Evolutionary conservation across 495 filamentous ascomycete genomes (phyloP).

Genomic region (Aeminium ludgeri): DNA sequence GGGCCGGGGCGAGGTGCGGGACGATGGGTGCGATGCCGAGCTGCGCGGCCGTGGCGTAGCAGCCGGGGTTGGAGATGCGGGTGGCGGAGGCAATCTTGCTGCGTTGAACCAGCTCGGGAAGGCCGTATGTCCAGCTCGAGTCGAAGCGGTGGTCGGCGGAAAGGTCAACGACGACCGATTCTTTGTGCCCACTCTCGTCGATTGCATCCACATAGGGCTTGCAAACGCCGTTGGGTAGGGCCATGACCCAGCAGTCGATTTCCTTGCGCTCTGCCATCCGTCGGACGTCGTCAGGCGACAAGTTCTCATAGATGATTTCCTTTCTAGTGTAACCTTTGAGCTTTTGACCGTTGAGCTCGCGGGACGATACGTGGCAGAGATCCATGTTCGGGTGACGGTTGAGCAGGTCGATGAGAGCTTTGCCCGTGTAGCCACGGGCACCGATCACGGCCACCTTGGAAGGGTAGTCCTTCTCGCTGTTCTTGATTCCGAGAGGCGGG

Average conservation of each 20-base stretch:
- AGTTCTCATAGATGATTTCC: slow-evolving; percentile 86
- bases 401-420: slow-evolving; percentile 77
- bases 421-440: slow-evolving; percentile 88
- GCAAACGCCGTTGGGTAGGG: slow-evolving; percentile 91
- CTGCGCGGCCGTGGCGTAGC: slow-evolving; percentile 94
- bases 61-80: slow-evolving; percentile 86
- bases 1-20: slow-evolving; percentile 41
- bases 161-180: slow-evolving; percentile 78
- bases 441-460: slow-evolving; percentile 84
- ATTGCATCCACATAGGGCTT: slow-evolving; percentile 91
- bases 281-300: slow-evolving; percentile 75
- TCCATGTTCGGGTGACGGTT: slow-evolving; percentile 91
- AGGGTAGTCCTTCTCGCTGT: slow-evolving; percentile 65
- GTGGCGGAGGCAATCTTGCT: slow-evolving; percentile 64
- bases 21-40: slow-evolving; percentile 75
- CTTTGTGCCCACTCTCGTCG: slow-evolving; percentile 49
- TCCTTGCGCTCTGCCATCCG: slow-evolving; percentile 82
- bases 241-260: slow-evolving; percentile 98
- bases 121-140: slow-evolving; percentile 80
- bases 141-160: slow-evolving; percentile 94
- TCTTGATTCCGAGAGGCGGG: slow-evolving; percentile 86
- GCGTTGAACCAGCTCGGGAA: slow-evolving; percentile 72
- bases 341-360: slow-evolving; percentile 80
- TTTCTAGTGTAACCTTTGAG: slow-evolving; percentile 83
- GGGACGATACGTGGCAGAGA: slow-evolving; percentile 81